phyloP scores from a whole-genome alignment of 2,329 filamentous ascomycete species.

The Cladosporium oxysporum region DNA sequence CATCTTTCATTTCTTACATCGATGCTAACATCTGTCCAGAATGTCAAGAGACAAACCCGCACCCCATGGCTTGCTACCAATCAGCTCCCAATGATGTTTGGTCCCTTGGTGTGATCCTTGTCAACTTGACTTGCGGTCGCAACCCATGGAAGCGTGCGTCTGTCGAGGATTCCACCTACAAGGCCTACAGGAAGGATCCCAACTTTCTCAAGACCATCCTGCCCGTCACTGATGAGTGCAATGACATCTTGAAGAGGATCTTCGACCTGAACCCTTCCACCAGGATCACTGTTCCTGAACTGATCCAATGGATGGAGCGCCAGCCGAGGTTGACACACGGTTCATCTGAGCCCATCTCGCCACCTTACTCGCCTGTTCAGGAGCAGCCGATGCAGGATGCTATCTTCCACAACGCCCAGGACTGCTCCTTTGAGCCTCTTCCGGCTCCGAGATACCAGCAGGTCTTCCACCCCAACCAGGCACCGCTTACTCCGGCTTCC shows the following conservation, averaged over 20 bases:
- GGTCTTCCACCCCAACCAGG: slow-evolving; percentile 10
- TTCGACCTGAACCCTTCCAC: slow-evolving; percentile 84
- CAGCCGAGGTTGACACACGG: slow-evolving; percentile 71
- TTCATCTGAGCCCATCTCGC: slow-evolving; percentile 45
- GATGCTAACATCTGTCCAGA: slow-evolving; percentile 57
- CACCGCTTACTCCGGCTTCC: slow-evolving; percentile 17
- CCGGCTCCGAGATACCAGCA: slow-evolving; percentile 32
- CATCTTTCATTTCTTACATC: slow-evolving; percentile 18
- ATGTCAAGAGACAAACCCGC: slow-evolving; percentile 77
- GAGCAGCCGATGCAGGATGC: slow-evolving; percentile 28
- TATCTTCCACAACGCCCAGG: slow-evolving; percentile 13
- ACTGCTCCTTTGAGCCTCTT: slow-evolving; percentile 30
- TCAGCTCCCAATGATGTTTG: slow-evolving; percentile 96
- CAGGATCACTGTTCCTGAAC: slow-evolving; percentile 74
- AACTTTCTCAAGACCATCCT: slow-evolving; percentile 92
- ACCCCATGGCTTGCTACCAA: slow-evolving; percentile 74
- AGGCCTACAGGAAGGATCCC: slow-evolving; percentile 80
- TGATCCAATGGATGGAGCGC: slow-evolving; percentile 60
- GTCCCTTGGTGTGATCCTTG: slow-evolving; percentile 96
- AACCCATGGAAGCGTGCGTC: slow-evolving; percentile 99
- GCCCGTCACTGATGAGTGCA: slow-evolving; percentile 84
- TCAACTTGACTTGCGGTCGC: slow-evolving; percentile 95
- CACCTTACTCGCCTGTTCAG: slow-evolving; percentile 46
- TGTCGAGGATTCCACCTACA: slow-evolving; percentile 89
- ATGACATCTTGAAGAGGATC: slow-evolving; percentile 81